Evolutionary conservation across 805 yeast genomes (phyloP).

Genomic region (Candida golubevii): DNA sequence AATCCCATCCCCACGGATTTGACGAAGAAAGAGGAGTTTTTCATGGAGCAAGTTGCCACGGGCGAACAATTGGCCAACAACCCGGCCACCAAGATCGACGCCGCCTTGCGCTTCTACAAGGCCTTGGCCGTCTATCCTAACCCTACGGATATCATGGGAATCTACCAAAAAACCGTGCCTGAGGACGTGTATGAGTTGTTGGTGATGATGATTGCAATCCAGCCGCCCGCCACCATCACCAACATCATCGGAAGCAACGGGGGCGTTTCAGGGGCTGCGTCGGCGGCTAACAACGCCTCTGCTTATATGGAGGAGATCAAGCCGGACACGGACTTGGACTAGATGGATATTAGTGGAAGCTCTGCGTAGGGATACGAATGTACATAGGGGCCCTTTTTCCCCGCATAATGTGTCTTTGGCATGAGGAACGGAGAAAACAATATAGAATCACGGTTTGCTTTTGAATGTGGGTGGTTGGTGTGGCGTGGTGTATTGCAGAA

Average conservation of each 20-base stretch:
- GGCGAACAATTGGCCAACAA: constrained; percentile 77
- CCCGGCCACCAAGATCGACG: constrained; percentile 67
- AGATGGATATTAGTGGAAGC: background rate
- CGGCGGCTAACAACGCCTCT: constrained; percentile 22
- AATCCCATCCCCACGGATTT: constrained; percentile 75
- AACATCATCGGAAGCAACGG: constrained; percentile 48
- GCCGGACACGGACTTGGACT: constrained; percentile 17
- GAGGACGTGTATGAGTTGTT: constrained; percentile 77
- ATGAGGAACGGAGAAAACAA: no score
- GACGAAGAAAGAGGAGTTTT: constrained; percentile 67
- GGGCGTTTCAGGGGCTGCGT: constrained; percentile 24
- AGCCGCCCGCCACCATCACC: constrained; percentile 80
- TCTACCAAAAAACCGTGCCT: constrained; percentile 86
- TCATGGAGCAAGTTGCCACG: constrained; percentile 74
- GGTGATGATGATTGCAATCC: constrained; percentile 83
- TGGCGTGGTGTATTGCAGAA: no score
- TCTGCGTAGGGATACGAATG: background rate
- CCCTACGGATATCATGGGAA: constrained; percentile 85
- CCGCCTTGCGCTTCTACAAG: constrained; percentile 89
- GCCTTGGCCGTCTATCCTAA: constrained; percentile 91
- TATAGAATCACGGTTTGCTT: no score
- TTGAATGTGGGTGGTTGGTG: no score
- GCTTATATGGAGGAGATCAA: constrained; percentile 13
- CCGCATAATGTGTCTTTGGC: no score
- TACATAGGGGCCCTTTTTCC: background rate